Evolutionary conservation across 2,329 filamentous ascomycete species (phyloP).

Genomic region (Aspergillus caelatus): DNA sequence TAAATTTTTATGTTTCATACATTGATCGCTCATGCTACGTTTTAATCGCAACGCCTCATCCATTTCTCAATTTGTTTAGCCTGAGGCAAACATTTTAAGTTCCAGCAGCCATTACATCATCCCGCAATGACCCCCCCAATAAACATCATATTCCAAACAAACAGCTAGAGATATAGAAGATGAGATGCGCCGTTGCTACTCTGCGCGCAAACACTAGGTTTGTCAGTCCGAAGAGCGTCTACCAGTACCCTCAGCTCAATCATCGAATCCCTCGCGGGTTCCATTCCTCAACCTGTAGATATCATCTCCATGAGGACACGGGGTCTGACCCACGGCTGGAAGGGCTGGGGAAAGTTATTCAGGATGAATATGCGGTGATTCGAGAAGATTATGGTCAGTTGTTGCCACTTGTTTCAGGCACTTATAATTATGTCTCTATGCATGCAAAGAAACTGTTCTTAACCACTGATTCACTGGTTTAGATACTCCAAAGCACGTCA

Average conservation of each 20-base stretch:
- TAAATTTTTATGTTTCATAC: not conserved
- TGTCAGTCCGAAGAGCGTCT: not conserved
- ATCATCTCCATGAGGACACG: slow-evolving; percentile 12
- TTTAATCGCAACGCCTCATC: not conserved
- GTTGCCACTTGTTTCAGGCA: not conserved
- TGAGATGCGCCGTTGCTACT: not conserved
- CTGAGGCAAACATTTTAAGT: not conserved
- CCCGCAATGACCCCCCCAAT: not conserved
- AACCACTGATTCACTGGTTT: not conserved
- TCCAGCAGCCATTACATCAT: not conserved
- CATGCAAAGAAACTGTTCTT: not conserved
- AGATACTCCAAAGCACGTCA: slow-evolving; percentile 57
- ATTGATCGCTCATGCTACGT: not conserved
- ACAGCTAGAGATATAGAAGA: not conserved
- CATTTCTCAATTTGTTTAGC: not conserved
- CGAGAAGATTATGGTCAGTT: slow-evolving; percentile 58
- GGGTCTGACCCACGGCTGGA: slow-evolving; percentile 53
- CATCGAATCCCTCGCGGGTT: slow-evolving; percentile 16
- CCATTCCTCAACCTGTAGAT: slow-evolving; percentile 19
- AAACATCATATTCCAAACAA: not conserved
- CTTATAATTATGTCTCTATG: not conserved
- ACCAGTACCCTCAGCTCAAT: not conserved
- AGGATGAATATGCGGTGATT: slow-evolving; percentile 64
- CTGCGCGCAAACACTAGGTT: slow-evolving; percentile 1
- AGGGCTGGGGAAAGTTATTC: slow-evolving; percentile 56